A percentile compares a stretch with the other conserved stretches of the same genome.
phyloP scores from a whole-genome alignment of 1,284 basidiomycete species.

The Xanthoconium separans region DNA sequence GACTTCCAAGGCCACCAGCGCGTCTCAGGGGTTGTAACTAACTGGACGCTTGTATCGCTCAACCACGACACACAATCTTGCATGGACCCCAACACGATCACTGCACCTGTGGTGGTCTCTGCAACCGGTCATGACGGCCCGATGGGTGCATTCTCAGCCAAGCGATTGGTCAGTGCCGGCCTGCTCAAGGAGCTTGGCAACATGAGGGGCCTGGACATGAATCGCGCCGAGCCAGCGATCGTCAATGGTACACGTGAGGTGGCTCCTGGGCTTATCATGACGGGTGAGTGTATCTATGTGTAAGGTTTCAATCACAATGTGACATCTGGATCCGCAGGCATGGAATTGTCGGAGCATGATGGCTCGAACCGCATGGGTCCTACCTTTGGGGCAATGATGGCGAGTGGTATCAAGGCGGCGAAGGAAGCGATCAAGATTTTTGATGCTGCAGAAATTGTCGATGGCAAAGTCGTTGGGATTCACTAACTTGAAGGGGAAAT shows the following conservation, averaged over 20 bases:
- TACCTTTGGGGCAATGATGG: constrained; percentile 83
- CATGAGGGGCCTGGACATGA: constrained; percentile 81
- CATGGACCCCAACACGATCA: constrained; percentile 88
- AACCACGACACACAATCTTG: constrained; percentile 82
- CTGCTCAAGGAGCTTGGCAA: constrained; percentile 77
- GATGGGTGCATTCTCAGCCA: constrained; percentile 85
- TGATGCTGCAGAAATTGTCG: constrained; percentile 57
- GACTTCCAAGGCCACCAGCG: constrained; percentile 63
- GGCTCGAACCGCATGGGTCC: constrained; percentile 82
- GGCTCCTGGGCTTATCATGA: constrained; percentile 75
- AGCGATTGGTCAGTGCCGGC: constrained; percentile 76
- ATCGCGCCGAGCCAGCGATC: constrained; percentile 73
- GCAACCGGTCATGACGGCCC: constrained; percentile 80
- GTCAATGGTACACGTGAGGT: constrained; percentile 81
- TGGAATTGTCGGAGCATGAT: constrained; percentile 85
- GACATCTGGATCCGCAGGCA: constrained; percentile 46
- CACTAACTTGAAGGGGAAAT: no score
- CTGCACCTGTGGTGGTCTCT: constrained; percentile 69
- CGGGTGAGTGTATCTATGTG: constrained; percentile 43
- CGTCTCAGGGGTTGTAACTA: constrained; percentile 82
- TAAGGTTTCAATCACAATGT: constrained; percentile 1
- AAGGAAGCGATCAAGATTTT: constrained; percentile 69
- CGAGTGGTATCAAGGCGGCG: constrained; percentile 76
- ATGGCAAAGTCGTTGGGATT: constrained; percentile 70
- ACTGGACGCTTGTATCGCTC: constrained; percentile 82